phyloP scores from a whole-genome alignment of 306 rosid species.

The Inga laurina region DNA sequence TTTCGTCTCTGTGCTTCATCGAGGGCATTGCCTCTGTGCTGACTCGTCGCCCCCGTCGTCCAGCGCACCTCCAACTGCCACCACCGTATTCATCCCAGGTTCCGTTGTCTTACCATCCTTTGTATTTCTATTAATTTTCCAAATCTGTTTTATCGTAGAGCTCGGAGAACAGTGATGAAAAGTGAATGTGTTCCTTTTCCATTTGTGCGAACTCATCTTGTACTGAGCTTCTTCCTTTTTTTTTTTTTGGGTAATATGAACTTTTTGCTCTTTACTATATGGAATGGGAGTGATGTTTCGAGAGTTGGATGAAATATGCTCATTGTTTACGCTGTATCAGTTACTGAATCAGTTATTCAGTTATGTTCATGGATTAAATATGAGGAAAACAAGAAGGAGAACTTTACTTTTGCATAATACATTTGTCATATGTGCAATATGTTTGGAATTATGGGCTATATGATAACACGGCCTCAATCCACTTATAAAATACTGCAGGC shows the following conservation, averaged over 20 bases:
- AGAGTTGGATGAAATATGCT: background rate
- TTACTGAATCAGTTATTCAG: background rate
- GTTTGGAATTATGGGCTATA: too few relatives aligned
- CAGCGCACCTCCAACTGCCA: background rate
- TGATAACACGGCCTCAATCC: too few relatives aligned
- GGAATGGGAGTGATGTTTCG: conserved; percentile 1
- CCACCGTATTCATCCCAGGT: background rate
- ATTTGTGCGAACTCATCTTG: conserved; percentile 6
- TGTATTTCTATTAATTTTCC: background rate
- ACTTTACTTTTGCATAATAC: background rate
- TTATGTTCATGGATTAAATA: background rate
- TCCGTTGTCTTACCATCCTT: background rate
- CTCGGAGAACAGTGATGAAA: conserved; percentile 8
- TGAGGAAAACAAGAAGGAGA: background rate
- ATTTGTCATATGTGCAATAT: too few relatives aligned
- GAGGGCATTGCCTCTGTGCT: background rate
- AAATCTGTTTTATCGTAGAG: background rate
- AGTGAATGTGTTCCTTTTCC: conserved; percentile 25
- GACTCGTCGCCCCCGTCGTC: background rate
- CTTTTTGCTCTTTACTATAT: background rate
- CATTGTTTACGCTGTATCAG: background rate
- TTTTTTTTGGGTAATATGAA: background rate
- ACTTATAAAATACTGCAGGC: too few relatives aligned
- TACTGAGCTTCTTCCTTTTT: background rate
- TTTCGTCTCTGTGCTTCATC: background rate